Evolutionary conservation across 2,329 filamentous ascomycete species (phyloP).

Genomic region (Penicillium sp.): DNA sequence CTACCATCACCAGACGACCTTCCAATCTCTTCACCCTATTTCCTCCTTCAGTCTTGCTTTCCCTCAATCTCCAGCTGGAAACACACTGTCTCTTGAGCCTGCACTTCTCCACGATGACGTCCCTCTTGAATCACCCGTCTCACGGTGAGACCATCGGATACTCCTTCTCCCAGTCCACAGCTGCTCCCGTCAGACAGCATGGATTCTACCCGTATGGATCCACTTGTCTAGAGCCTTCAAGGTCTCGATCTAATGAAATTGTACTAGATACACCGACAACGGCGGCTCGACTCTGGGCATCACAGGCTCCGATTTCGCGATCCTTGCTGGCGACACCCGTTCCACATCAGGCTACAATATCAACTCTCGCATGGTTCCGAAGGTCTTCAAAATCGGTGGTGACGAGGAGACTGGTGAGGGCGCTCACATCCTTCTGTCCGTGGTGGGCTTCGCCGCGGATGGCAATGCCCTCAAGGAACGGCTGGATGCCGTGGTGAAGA

Average conservation of each 20-base stretch:
- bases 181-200: constrained; percentile 57
- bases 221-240: not conserved
- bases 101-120: constrained; percentile 46
- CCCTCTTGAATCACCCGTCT: constrained; percentile 48
- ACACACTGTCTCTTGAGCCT: not conserved
- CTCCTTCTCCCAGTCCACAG: constrained; percentile 54
- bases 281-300: constrained; percentile 95
- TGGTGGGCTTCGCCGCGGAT: constrained; percentile 93
- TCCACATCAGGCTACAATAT: constrained; percentile 97
- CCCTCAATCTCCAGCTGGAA: not conserved
- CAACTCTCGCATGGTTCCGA: constrained; percentile 92
- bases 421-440: constrained; percentile 81
- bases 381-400: constrained; percentile 95
- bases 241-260: constrained; percentile 11
- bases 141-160: constrained; percentile 54
- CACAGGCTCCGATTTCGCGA: constrained; percentile 86
- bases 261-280: constrained; percentile 78
- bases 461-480: constrained; percentile 90
- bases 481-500: constrained; percentile 91
- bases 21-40: constrained; percentile 4
- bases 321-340: constrained; percentile 95
- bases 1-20: constrained; percentile 12
- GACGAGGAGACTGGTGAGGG: constrained; percentile 80
- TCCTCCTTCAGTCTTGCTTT: constrained; percentile 1
- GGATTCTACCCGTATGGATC: constrained; percentile 80